phyloP scores from a whole-genome alignment of 140 eudicot species.

The Senecio squalidus region DNA sequence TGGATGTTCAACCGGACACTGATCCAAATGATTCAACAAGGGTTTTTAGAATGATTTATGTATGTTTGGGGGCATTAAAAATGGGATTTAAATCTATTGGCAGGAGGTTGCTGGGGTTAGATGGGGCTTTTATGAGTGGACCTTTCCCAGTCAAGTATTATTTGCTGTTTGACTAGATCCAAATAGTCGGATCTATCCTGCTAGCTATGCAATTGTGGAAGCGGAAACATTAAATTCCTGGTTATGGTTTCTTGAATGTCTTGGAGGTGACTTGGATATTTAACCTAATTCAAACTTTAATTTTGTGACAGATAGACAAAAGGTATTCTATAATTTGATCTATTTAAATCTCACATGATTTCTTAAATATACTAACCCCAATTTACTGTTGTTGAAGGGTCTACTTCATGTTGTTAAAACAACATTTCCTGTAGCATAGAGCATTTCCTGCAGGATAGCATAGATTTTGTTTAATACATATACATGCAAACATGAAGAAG shows the following conservation, averaged over 20 bases:
- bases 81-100: neutral
- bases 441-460: neutral
- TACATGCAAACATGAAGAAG: neutral
- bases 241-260: neutral
- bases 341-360: neutral
- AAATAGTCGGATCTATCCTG: neutral
- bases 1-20: neutral
- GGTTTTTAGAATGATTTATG: neutral
- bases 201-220: neutral
- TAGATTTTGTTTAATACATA: neutral
- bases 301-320: neutral
- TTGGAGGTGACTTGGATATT: neutral
- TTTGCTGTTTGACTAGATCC: neutral
- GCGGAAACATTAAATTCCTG: neutral
- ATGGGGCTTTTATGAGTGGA: neutral
- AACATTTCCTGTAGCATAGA: neutral
- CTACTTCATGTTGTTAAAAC: neutral
- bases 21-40: neutral
- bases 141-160: neutral
- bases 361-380: neutral
- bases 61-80: neutral
- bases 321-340: neutral
- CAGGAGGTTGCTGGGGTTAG: neutral
- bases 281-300: neutral
- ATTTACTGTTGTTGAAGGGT: neutral